Conservation (phyloP, 768 basidiomycete genomes). For the Mycena galericulata region DNA sequence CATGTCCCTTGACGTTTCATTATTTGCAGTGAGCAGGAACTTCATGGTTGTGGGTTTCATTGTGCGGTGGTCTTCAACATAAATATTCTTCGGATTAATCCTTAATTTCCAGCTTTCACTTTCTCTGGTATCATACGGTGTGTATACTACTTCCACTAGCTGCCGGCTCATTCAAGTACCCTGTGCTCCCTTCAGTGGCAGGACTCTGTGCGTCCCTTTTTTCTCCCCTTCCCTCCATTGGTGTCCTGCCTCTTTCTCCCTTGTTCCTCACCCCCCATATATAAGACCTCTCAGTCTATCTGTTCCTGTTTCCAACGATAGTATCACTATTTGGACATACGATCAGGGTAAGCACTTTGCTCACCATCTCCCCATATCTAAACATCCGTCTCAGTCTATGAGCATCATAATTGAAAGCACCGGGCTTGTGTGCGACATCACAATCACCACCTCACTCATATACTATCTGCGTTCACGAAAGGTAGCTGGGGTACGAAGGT, state of each 20-base stretch:
- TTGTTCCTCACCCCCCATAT: not conserved
- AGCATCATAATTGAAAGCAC: constrained; percentile 3
- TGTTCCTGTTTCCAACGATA: constrained; percentile 9
- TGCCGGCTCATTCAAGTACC: constrained; percentile 5
- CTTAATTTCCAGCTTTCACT: not conserved
- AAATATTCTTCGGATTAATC: not conserved
- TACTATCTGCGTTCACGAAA: constrained; percentile 17
- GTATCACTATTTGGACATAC: constrained; percentile 12
- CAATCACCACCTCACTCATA: constrained; percentile 17
- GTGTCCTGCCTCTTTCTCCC: constrained; percentile 1
- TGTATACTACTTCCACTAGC: not conserved
- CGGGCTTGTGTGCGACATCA: constrained; percentile 14
- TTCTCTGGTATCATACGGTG: constrained; percentile 3
- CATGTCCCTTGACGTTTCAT: constrained; percentile 5
- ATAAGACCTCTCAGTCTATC: constrained; percentile 10
- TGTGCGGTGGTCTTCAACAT: constrained; percentile 12
- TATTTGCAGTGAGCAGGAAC: constrained; percentile 13
- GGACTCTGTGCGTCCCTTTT: constrained; percentile 6
- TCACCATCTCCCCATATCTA: constrained; percentile 1
- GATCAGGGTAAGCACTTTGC: constrained; percentile 8
- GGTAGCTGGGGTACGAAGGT: constrained; percentile 16
- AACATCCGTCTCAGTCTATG: not conserved
- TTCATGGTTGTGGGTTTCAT: constrained; percentile 7
- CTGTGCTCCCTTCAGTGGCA: not conserved
- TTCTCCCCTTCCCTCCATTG: constrained; percentile 3